Evolutionary conservation across 2,329 filamentous ascomycete species (phyloP).

Genomic region (Botrytis fragariae): DNA sequence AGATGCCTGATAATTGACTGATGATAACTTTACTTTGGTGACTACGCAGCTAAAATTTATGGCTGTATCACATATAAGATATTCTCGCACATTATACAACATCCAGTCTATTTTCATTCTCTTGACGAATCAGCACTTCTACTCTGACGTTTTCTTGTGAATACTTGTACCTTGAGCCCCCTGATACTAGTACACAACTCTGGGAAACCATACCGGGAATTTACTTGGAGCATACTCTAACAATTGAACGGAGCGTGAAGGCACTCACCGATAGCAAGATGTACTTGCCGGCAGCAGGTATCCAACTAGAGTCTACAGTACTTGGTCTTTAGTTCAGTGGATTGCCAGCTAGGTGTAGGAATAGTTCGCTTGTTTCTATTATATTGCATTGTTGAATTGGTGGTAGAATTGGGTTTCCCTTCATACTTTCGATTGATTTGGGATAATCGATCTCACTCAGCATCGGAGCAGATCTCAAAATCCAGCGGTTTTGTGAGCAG

Average conservation of each 20-base stretch:
- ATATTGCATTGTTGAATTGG: background rate
- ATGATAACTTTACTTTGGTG: background rate
- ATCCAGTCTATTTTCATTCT: background rate
- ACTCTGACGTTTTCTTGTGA: background rate
- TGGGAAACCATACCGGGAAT: background rate
- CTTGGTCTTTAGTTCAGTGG: background rate
- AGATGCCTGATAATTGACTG: background rate
- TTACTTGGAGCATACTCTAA: background rate
- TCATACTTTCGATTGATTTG: background rate
- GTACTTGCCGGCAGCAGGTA: conserved; percentile 42
- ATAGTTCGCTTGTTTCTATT: background rate
- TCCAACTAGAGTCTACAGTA: background rate
- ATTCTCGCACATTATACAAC: background rate
- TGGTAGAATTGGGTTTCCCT: background rate
- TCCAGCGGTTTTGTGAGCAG: background rate
- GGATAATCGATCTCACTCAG: background rate
- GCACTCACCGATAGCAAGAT: conserved; percentile 52
- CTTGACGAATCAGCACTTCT: background rate
- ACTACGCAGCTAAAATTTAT: too few relatives aligned
- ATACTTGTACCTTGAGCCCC: background rate
- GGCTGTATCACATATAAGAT: too few relatives aligned
- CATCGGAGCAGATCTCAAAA: background rate
- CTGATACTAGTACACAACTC: background rate
- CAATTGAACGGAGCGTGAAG: background rate
- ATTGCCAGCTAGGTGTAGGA: background rate